A percentile compares a stretch with the other conserved stretches of the same genome.
These are phyloP conservation scores for Chaetomium cochliodes DNA, from an alignment of 495 filamentous ascomycete genomes.

Conservation along the genomic window DNA sequence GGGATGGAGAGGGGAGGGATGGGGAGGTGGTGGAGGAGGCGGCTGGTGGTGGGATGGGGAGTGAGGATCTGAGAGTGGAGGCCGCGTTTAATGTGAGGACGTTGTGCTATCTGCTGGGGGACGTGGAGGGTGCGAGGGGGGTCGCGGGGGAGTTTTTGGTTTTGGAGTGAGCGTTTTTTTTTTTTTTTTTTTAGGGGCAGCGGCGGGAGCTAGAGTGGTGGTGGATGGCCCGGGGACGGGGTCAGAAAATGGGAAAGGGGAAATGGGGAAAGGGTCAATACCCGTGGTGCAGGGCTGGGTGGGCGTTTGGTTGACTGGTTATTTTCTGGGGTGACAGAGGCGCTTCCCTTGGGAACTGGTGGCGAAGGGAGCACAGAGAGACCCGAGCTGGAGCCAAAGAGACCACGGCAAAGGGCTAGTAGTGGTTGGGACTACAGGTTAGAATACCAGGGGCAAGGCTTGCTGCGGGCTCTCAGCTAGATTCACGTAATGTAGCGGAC, in stretches of 20 bases:
- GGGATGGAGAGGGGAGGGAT: slow-evolving; percentile 20
- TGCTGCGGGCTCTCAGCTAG: no score
- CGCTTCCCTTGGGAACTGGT: no score
- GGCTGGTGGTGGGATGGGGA: slow-evolving; percentile 18
- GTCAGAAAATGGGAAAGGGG: background rate
- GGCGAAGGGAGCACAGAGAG: no score
- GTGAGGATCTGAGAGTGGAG: slow-evolving; percentile 67
- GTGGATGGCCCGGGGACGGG: background rate
- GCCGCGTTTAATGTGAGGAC: slow-evolving; percentile 74
- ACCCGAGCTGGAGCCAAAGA: no score
- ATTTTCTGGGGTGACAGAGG: no score
- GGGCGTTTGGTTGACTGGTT: no score
- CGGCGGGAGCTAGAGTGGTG: background rate
- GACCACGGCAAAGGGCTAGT: no score
- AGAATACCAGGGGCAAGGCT: no score
- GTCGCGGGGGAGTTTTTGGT: slow-evolving; percentile 34
- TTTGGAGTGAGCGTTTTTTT: slow-evolving; percentile 27
- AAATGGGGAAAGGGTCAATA: background rate
- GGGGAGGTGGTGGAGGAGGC: slow-evolving; percentile 58
- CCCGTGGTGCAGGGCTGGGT: no score
- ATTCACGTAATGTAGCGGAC: no score
- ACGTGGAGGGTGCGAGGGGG: slow-evolving; percentile 33
- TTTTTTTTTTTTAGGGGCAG: background rate
- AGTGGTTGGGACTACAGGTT: no score
- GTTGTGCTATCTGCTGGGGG: slow-evolving; percentile 37